A percentile compares a stretch with the other conserved stretches of the same genome.
These are phyloP conservation scores for Heliocybe sulcata DNA, from an alignment of 1,284 basidiomycete genomes.

Conservation along the genomic window DNA sequence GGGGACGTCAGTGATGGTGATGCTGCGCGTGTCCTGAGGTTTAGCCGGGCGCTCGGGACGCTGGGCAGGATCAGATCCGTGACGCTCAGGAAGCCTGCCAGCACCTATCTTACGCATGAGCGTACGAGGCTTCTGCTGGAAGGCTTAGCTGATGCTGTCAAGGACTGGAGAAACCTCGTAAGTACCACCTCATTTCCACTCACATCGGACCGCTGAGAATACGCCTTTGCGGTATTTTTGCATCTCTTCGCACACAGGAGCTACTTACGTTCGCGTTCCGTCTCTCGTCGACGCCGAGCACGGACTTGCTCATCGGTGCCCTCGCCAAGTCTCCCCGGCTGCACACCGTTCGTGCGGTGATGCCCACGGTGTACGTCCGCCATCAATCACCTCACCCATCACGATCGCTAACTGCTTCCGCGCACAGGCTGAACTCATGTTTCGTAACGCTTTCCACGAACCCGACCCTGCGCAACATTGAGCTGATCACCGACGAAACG, in stretches of 20 bases:
- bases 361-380: conserved; percentile 17
- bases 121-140: conserved; percentile 34
- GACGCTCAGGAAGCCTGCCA: conserved; percentile 35
- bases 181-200: conserved; percentile 16
- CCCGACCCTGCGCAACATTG: neutral
- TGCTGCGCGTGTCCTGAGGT: conserved; percentile 24
- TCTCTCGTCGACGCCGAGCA: conserved; percentile 23
- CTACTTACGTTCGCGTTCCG: conserved; percentile 39
- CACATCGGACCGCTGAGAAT: conserved; percentile 13
- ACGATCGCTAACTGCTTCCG: neutral
- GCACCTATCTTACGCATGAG: conserved; percentile 43
- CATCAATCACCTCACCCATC: neutral
- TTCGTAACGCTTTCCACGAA: neutral
- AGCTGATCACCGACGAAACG: neutral
- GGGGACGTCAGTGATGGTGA: conserved; percentile 10
- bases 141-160: conserved; percentile 34
- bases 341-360: conserved; percentile 17
- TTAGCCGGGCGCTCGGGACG: conserved; percentile 30
- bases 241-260: conserved; percentile 23
- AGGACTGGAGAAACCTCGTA: conserved; percentile 37
- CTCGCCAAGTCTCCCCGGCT: conserved; percentile 18
- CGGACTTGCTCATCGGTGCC: conserved; percentile 15
- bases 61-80: conserved; percentile 31
- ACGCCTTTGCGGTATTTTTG: conserved; percentile 12
- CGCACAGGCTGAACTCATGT: neutral